Conservation (phyloP, 2,329 filamentous ascomycete genomes). For the Aureobasidium musti region DNA sequence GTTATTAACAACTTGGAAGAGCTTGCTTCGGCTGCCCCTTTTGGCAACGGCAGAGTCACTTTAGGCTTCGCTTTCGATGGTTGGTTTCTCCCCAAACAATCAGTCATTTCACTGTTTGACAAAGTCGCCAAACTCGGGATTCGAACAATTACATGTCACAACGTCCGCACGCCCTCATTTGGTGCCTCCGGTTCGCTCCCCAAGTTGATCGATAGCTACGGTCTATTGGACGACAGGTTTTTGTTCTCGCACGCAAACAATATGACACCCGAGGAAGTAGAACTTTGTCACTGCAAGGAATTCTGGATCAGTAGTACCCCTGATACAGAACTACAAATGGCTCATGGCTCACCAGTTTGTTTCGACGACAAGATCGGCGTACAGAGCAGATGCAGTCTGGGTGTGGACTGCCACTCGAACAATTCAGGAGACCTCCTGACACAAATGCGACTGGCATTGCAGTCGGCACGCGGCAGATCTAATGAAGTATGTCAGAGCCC, state of each 20-base stretch:
- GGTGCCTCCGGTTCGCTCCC: background rate
- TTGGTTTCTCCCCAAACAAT: conserved; percentile 45
- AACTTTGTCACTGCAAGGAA: conserved; percentile 41
- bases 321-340: conserved; percentile 56
- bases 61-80: conserved; percentile 51
- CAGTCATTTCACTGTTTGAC: conserved; percentile 36
- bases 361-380: conserved; percentile 39
- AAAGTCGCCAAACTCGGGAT: background rate
- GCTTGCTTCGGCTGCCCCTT: conserved; percentile 41
- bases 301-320: conserved; percentile 51
- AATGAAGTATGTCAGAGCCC: conserved; percentile 35
- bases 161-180: background rate
- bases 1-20: conserved; percentile 44
- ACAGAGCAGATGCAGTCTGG: conserved; percentile 38
- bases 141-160: background rate
- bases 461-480: conserved; percentile 39
- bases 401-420: conserved; percentile 43
- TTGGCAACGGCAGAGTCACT: conserved; percentile 43
- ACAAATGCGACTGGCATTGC: conserved; percentile 42
- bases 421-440: conserved; percentile 39
- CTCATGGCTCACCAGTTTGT: conserved; percentile 40
- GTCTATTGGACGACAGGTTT: background rate
- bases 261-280: conserved; percentile 39
- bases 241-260: background rate
- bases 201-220: background rate